phyloP scores from a whole-genome alignment of 2,329 filamentous ascomycete genomes.

The Aspergillus udagawae region DNA sequence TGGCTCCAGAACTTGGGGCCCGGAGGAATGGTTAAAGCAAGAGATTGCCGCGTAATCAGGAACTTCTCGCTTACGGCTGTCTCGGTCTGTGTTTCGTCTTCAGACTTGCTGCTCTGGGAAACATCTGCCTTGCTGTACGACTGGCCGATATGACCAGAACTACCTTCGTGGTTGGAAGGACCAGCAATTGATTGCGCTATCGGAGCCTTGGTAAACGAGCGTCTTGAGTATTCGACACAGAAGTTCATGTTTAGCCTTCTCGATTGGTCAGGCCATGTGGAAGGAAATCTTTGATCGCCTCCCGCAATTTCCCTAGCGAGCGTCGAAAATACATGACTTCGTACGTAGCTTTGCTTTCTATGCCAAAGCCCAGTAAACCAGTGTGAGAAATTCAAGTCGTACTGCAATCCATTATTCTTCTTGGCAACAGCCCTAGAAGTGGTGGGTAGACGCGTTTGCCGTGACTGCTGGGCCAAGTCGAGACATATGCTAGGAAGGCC shows the following conservation, averaged over 20 bases:
- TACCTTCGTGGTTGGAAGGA: not conserved
- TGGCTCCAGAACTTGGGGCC: constrained; percentile 30
- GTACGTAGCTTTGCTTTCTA: not conserved
- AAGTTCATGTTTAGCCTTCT: not conserved
- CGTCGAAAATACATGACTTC: not conserved
- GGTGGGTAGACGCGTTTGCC: no score
- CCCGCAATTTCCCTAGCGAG: not conserved
- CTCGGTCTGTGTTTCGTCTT: not conserved
- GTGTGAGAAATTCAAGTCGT: no score
- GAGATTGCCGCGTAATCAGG: not conserved
- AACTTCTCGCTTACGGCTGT: not conserved
- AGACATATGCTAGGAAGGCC: no score
- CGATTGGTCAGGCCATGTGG: not conserved
- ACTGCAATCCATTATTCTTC: no score
- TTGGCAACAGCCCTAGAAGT: no score
- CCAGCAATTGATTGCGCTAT: not conserved
- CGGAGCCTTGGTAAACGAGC: constrained; percentile 1
- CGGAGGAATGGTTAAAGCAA: not conserved
- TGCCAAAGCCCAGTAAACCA: no score
- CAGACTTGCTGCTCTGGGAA: not conserved
- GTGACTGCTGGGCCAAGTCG: no score
- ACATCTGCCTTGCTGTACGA: not conserved
- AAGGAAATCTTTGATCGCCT: not conserved
- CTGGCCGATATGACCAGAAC: not conserved
- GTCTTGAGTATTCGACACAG: not conserved